A percentile compares a stretch with the other conserved stretches of the same genome.
Evolutionary conservation across 306 rosid species (phyloP).

Genomic region (Cucumis hystrix): DNA sequence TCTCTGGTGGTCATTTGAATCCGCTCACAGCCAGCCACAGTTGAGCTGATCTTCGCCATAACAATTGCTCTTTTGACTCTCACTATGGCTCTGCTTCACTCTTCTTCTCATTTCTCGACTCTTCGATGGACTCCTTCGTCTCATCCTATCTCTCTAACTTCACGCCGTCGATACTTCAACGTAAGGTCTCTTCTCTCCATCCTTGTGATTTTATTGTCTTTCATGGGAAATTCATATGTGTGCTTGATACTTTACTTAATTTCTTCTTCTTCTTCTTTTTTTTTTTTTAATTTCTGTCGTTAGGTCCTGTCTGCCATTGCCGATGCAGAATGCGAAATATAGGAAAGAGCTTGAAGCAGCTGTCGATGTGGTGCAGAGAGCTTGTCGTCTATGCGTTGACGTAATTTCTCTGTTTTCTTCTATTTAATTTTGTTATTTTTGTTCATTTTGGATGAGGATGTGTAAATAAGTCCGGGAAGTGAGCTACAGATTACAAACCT

Average conservation of each 20-base stretch:
- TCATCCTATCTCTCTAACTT: constrained; percentile 7
- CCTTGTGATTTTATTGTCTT: not conserved
- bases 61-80: no score
- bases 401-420: constrained; percentile 17
- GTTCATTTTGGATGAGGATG: not conserved
- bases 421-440: not conserved
- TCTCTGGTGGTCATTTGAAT: not conserved
- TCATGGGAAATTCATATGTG: not conserved
- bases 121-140: constrained; percentile 16
- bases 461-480: not conserved
- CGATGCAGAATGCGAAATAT: constrained; percentile 35
- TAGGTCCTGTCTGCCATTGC: constrained; percentile 51
- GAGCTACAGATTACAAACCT: not conserved
- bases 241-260: not conserved
- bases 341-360: constrained; percentile 62
- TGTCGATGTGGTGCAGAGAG: constrained; percentile 48
- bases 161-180: constrained; percentile 13
- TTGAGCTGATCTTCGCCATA: not conserved
- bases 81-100: constrained; percentile 27
- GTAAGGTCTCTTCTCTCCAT: constrained; percentile 32
- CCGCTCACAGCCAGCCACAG: not conserved
- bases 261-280: no score
- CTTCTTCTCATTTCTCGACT: constrained; percentile 28
- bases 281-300: not conserved
- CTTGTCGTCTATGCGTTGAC: constrained; percentile 51